Conservation (phyloP, 768 basidiomycete species). For the Suillus plorans region DNA sequence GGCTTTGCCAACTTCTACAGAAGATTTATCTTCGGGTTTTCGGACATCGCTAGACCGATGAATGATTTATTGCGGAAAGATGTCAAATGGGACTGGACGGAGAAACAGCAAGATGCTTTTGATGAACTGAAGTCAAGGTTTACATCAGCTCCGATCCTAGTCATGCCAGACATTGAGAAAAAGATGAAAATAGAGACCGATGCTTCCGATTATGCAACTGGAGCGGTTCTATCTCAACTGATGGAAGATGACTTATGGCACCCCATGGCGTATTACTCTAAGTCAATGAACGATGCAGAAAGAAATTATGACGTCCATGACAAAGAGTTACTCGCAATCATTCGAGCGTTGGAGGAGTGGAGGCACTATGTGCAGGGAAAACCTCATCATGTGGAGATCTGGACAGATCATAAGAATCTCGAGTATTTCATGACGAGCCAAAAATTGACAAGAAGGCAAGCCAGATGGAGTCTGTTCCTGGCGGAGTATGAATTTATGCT, state of each 20-base stretch:
- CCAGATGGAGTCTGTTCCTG: too few relatives aligned
- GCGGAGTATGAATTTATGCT: too few relatives aligned
- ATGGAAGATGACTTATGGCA: constrained; percentile 17
- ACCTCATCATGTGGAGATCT: too few relatives aligned
- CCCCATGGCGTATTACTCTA: constrained; percentile 32
- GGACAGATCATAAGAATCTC: too few relatives aligned
- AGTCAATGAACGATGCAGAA: constrained; percentile 29
- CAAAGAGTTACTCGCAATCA: constrained; percentile 8
- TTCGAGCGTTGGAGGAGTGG: neutral
- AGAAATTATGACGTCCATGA: constrained; percentile 43
- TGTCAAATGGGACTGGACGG: constrained; percentile 24
- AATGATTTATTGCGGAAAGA: constrained; percentile 29
- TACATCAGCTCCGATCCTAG: constrained; percentile 24
- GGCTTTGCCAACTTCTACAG: constrained; percentile 33
- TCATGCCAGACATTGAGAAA: constrained; percentile 3
- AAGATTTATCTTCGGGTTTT: constrained; percentile 29
- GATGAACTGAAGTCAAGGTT: constrained; percentile 31
- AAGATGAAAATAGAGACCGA: neutral
- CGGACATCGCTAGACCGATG: constrained; percentile 22
- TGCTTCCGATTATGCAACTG: constrained; percentile 3
- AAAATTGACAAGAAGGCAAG: too few relatives aligned
- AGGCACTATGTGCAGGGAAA: neutral
- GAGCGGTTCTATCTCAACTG: neutral
- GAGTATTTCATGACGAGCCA: too few relatives aligned
- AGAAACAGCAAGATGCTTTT: constrained; percentile 24